A percentile compares a stretch with the other conserved stretches of the same genome.
These are phyloP conservation scores for Sarcodon sp. DNA, from an alignment of 768 basidiomycete species.

Conservation along the genomic window DNA sequence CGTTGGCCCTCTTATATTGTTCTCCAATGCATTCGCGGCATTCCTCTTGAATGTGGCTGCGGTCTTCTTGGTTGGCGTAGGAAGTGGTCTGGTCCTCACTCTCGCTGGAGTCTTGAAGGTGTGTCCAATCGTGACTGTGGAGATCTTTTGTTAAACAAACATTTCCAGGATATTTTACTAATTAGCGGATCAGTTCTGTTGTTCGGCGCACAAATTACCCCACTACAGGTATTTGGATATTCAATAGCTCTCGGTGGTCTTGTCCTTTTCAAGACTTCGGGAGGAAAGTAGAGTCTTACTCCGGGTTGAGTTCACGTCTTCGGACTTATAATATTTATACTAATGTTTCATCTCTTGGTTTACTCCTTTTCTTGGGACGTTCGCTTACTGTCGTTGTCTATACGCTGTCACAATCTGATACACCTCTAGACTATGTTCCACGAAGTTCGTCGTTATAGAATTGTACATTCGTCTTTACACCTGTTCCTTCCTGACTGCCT, in stretches of 20 bases:
- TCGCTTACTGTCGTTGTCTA: too few relatives aligned
- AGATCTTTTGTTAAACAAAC: not conserved
- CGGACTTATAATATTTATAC: too few relatives aligned
- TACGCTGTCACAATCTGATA: too few relatives aligned
- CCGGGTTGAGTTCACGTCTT: too few relatives aligned
- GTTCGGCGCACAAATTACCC: conserved; percentile 70
- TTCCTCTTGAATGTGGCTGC: conserved; percentile 89
- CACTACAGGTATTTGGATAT: conserved; percentile 84
- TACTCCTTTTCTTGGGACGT: too few relatives aligned
- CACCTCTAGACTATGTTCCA: too few relatives aligned
- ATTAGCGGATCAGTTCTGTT: conserved; percentile 84
- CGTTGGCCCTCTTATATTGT: conserved; percentile 41
- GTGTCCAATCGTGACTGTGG: conserved; percentile 9
- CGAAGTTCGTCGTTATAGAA: too few relatives aligned
- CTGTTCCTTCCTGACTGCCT: conserved; percentile 32
- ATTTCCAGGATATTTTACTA: conserved; percentile 76
- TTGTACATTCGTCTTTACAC: conserved; percentile 8
- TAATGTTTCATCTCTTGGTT: too few relatives aligned
- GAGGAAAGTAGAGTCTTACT: conserved; percentile 32
- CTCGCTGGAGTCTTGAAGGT: conserved; percentile 92
- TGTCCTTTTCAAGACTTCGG: conserved; percentile 71
- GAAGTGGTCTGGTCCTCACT: conserved; percentile 80
- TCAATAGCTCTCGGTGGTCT: conserved; percentile 79
- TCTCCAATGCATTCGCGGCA: conserved; percentile 79
- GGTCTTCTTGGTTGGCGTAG: conserved; percentile 86